A percentile compares a stretch with the other conserved stretches of the same genome.
phyloP scores from a whole-genome alignment of 2,329 filamentous ascomycete genomes.

The Arthrobotrys iridis region DNA sequence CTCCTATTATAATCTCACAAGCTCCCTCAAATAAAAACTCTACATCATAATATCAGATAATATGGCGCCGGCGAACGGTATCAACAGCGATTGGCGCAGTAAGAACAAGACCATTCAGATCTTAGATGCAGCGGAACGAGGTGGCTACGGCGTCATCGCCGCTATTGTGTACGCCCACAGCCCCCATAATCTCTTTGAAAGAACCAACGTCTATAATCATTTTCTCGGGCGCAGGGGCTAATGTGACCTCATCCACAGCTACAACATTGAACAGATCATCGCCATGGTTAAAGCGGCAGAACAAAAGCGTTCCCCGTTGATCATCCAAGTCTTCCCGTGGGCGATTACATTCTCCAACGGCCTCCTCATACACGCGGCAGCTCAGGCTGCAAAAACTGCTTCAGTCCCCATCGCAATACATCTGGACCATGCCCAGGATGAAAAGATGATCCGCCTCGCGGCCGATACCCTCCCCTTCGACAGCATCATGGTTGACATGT shows the following conservation, averaged over 20 bases:
- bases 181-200: slow-evolving; percentile 59
- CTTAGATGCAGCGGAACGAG: slow-evolving; percentile 67
- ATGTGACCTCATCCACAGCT: slow-evolving; percentile 61
- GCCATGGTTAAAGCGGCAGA: slow-evolving; percentile 76
- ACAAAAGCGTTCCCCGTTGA: slow-evolving; percentile 72
- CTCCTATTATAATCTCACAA: too few species aligned
- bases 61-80: slow-evolving; percentile 26
- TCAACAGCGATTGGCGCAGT: slow-evolving; percentile 47
- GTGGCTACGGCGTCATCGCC: slow-evolving; percentile 68
- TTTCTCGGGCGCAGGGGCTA: background rate
- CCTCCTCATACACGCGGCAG: slow-evolving; percentile 68
- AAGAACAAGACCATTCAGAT: slow-evolving; percentile 68
- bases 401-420: slow-evolving; percentile 71
- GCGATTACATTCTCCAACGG: slow-evolving; percentile 73
- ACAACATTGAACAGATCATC: slow-evolving; percentile 77
- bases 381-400: slow-evolving; percentile 68
- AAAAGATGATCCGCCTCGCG: slow-evolving; percentile 70
- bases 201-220: background rate
- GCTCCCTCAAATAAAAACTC: background rate
- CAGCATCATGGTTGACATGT: slow-evolving; percentile 82
- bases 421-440: slow-evolving; percentile 74
- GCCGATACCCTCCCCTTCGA: slow-evolving; percentile 73
- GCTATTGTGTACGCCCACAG: slow-evolving; percentile 67
- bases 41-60: too few species aligned
- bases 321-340: slow-evolving; percentile 80